Evolutionary conservation across 352 stramenopile genomes (phyloP).

Genomic region (Pythium phragmitis): DNA sequence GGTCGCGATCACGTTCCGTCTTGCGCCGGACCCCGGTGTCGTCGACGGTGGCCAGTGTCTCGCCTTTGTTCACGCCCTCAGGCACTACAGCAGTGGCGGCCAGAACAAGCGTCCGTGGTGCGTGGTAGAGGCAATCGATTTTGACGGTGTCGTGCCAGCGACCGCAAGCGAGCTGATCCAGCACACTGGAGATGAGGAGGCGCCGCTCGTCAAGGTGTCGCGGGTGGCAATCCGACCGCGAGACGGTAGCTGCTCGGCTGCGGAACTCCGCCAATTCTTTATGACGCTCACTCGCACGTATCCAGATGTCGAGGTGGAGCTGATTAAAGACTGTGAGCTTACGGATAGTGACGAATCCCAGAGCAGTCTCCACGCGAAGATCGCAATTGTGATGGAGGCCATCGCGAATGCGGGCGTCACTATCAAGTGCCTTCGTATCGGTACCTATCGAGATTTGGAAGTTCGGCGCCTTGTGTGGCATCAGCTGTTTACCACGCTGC

Average conservation of each 20-base stretch:
- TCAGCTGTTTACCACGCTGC: constrained; percentile 5
- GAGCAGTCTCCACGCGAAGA: neutral
- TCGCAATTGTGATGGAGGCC: constrained; percentile 5
- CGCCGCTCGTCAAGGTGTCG: constrained; percentile 4
- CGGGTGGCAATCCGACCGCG: constrained; percentile 5
- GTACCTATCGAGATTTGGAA: neutral
- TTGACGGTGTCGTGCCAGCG: neutral
- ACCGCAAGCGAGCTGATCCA: constrained; percentile 2
- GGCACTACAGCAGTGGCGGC: neutral
- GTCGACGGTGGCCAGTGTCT: neutral
- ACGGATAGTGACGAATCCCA: neutral
- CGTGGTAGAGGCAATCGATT: constrained; percentile 8
- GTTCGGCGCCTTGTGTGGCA: constrained; percentile 4
- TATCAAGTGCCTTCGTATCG: constrained; percentile 9
- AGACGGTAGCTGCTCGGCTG: neutral
- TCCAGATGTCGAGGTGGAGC: neutral
- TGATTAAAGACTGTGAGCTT: neutral
- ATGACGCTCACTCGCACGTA: neutral
- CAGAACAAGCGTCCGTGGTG: neutral
- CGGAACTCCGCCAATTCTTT: neutral
- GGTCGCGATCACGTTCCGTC: constrained; percentile 4
- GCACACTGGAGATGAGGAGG: neutral
- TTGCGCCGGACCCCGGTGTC: neutral
- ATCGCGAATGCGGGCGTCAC: neutral
- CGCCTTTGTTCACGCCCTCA: constrained; percentile 4